Percentiles rank a stretch among this genome's conserved stretches.
Conservation (phyloP, 1,139 yeast species). For the Lodderomyces jiufengensis region DNA sequence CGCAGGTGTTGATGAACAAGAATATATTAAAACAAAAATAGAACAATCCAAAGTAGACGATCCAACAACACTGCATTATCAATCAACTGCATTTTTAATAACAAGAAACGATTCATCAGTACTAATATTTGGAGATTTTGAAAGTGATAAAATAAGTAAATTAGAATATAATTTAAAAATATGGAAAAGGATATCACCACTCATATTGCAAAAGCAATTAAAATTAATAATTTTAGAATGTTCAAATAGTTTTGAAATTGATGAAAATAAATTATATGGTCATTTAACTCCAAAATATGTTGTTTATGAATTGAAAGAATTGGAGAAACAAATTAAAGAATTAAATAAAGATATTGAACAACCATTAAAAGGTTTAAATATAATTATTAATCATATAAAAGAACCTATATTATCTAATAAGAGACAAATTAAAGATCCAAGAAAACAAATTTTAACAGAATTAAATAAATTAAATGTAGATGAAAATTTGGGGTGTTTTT, state of each 20-base stretch:
- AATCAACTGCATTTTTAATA: conserved; percentile 51
- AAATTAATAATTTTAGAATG: conserved; percentile 72
- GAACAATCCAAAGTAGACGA: conserved; percentile 3
- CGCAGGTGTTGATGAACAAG: conserved; percentile 3
- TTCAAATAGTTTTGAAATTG: conserved; percentile 52
- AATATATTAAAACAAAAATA: conserved; percentile 1
- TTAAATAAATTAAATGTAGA: conserved; percentile 38
- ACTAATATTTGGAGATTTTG: conserved; percentile 78
- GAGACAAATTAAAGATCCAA: conserved; percentile 44
- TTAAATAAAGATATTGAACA: conserved; percentile 7
- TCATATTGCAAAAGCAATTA: conserved; percentile 34
- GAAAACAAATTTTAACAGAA: conserved; percentile 45
- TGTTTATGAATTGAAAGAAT: conserved; percentile 50
- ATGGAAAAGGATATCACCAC: conserved; percentile 56
- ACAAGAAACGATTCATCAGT: conserved; percentile 20
- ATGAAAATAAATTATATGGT: conserved; percentile 56
- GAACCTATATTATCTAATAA: conserved; percentile 33
- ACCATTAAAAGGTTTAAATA: conserved; percentile 46
- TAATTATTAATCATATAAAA: conserved; percentile 73
- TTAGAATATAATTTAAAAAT: conserved; percentile 42
- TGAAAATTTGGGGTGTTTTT: conserved; percentile 36
- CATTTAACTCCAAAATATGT: conserved; percentile 71
- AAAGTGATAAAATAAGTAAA: conserved; percentile 54
- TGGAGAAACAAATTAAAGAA: conserved; percentile 20
- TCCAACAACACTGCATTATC: conserved; percentile 18